These are phyloP conservation scores for Euptelea pleiosperma DNA, from an alignment of 164 flowering plant genomes.

Conservation along the genomic window DNA sequence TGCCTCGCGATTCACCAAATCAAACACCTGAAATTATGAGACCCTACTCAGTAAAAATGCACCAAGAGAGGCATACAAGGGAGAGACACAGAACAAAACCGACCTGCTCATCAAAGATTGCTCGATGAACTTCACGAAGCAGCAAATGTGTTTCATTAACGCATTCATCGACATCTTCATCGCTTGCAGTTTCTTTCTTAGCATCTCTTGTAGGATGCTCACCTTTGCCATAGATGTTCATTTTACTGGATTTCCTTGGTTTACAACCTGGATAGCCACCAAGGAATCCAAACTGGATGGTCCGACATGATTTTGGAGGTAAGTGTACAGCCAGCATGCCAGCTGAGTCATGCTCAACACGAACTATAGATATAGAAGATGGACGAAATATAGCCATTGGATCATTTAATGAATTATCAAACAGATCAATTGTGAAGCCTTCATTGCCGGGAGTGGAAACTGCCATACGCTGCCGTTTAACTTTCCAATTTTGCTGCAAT, in stretches of 20 bases:
- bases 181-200: constrained; percentile 45
- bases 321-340: constrained; percentile 83
- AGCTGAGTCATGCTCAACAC: constrained; percentile 75
- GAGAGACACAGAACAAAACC: not conserved
- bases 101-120: constrained; percentile 90
- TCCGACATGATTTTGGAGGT: constrained; percentile 63
- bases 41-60: constrained; percentile 7
- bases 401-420: constrained; percentile 60
- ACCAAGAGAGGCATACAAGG: not conserved
- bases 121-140: constrained; percentile 74
- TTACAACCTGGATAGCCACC: constrained; percentile 31
- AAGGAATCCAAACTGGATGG: constrained; percentile 66
- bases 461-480: constrained; percentile 74
- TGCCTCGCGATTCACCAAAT: constrained; percentile 88
- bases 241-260: constrained; percentile 21
- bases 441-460: constrained; percentile 66
- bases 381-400: constrained; percentile 48
- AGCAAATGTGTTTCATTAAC: constrained; percentile 56
- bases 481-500: constrained; percentile 99
- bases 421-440: constrained; percentile 85
- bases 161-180: constrained; percentile 40
- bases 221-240: constrained; percentile 13
- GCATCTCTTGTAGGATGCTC: constrained; percentile 24
- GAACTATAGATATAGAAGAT: constrained; percentile 57
- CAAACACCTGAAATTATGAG: constrained; percentile 66